These are phyloP conservation scores for Eucalyptus grandis DNA, from an alignment of 345 rosid species.

Conservation along the genomic window DNA sequence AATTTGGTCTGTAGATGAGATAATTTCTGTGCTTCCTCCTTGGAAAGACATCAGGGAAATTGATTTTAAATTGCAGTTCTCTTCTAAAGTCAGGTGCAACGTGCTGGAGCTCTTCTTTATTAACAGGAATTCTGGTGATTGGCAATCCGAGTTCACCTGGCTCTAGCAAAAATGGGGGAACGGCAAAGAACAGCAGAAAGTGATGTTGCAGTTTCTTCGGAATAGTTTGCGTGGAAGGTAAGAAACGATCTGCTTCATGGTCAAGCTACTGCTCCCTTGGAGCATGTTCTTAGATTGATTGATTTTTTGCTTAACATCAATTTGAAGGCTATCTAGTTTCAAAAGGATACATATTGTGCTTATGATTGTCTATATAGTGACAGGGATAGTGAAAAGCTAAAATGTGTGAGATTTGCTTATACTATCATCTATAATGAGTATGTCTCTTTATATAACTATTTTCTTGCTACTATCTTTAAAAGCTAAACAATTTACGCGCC, in stretches of 20 bases:
- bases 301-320: neutral
- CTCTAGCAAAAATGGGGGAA: neutral
- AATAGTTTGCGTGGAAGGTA: neutral
- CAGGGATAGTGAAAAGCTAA: neutral
- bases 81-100: neutral
- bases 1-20: neutral
- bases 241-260: neutral
- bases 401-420: neutral
- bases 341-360: neutral
- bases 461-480: neutral
- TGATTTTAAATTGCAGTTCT: neutral
- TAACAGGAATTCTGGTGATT: neutral
- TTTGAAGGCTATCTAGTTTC: neutral
- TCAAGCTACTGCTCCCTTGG: neutral
- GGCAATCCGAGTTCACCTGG: neutral
- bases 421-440: neutral
- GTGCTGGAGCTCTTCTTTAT: neutral
- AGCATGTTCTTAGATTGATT: neutral
- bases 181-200: neutral
- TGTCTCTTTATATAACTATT: neutral
- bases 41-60: neutral
- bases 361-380: neutral
- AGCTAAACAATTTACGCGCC: neutral
- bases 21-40: neutral
- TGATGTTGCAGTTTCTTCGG: neutral